Evolutionary conservation across 2,329 filamentous ascomycete genomes (phyloP).

Genomic region (Talaromyces sp.): DNA sequence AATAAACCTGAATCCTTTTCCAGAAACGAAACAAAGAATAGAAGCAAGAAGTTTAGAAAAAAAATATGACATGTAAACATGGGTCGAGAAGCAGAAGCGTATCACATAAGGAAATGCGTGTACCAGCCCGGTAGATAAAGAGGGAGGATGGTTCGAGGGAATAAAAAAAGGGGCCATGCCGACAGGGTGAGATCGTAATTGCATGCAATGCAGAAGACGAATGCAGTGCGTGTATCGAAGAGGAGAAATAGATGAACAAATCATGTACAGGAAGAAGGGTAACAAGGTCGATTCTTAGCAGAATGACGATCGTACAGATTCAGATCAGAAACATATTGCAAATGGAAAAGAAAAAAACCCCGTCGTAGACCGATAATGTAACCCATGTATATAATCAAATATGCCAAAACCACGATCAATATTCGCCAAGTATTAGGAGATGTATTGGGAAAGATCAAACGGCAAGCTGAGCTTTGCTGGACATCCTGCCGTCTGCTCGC

Average conservation of each 20-base stretch:
- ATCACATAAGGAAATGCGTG: not conserved
- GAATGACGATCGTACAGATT: not conserved
- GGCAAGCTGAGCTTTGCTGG: slow-evolving; percentile 29
- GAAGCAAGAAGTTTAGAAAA: not conserved
- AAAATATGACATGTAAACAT: not conserved
- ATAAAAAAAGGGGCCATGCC: slow-evolving; percentile 2
- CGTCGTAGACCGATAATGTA: slow-evolving; percentile 6
- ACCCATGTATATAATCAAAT: not conserved
- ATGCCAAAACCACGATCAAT: not conserved
- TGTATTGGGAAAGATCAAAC: not conserved
- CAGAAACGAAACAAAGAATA: not conserved
- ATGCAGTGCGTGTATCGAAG: not conserved
- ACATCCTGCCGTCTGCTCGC: slow-evolving; percentile 34
- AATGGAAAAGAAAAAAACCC: not conserved
- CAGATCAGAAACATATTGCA: not conserved
- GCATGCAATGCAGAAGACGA: not conserved
- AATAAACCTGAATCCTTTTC: not conserved
- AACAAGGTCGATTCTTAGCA: not conserved
- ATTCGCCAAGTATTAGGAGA: not conserved
- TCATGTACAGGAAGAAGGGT: slow-evolving; percentile 7
- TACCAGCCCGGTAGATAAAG: not conserved
- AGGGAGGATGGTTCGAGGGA: not conserved
- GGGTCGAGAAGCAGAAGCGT: not conserved
- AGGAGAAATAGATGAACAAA: not conserved
- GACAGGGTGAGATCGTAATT: slow-evolving; percentile 5